Percentiles rank a stretch among this genome's conserved stretches.
Evolutionary conservation across 1,284 basidiomycete species (phyloP).

Genomic region (Ceratobasidium papillatum): DNA sequence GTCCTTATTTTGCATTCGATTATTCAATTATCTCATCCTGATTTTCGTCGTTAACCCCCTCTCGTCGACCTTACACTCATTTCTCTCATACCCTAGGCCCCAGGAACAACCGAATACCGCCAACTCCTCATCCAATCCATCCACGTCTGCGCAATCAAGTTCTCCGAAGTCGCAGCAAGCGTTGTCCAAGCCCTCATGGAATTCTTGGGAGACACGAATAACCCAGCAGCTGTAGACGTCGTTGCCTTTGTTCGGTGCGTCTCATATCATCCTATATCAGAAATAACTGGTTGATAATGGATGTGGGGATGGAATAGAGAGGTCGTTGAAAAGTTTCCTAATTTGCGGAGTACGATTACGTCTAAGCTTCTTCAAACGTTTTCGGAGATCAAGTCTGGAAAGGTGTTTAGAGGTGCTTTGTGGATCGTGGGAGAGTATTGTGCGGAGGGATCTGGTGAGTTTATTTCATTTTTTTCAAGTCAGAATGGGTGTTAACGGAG

Average conservation of each 20-base stretch:
- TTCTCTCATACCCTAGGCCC: neutral
- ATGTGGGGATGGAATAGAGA: constrained; percentile 61
- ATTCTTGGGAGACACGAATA: constrained; percentile 96
- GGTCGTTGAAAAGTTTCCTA: constrained; percentile 98
- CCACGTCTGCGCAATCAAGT: constrained; percentile 95
- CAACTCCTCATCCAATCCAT: constrained; percentile 98
- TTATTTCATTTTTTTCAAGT: constrained; percentile 1
- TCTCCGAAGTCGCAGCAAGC: constrained; percentile 97
- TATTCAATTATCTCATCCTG: neutral
- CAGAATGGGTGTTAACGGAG: neutral
- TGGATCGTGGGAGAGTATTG: constrained; percentile 99
- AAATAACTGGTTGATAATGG: neutral
- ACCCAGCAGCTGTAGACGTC: constrained; percentile 94
- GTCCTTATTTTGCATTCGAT: too few species aligned
- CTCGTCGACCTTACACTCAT: neutral
- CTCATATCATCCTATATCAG: neutral
- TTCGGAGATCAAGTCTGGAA: constrained; percentile 92
- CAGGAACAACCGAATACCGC: constrained; percentile 73
- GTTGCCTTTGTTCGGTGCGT: constrained; percentile 89
- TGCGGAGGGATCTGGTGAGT: constrained; percentile 57
- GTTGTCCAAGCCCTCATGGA: constrained; percentile 99
- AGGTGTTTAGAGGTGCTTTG: constrained; percentile 95
- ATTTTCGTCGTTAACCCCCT: neutral
- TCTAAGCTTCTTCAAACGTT: constrained; percentile 88
- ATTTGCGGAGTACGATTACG: constrained; percentile 84